A percentile compares a stretch with the other conserved stretches of the same genome.
Evolutionary conservation across 1,284 basidiomycete species (phyloP).

Genomic region (Amylostereum chailletii): DNA sequence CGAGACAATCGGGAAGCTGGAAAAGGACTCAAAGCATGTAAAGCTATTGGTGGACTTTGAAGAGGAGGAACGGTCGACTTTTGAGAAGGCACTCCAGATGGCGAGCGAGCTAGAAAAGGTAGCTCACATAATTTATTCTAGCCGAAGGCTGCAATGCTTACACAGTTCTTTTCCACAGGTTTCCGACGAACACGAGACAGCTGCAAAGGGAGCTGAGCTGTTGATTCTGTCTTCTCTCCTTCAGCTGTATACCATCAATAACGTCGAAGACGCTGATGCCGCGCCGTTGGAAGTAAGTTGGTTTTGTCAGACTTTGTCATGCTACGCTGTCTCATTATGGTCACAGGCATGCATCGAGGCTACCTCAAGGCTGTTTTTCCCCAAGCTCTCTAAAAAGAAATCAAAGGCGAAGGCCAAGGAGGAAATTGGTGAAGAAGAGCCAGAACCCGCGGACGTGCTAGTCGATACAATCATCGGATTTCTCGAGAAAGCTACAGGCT

Average conservation of each 20-base stretch:
- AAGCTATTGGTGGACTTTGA: conserved; percentile 46
- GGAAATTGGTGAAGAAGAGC: conserved; percentile 27
- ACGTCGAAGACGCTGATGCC: conserved; percentile 36
- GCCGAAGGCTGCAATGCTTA: not conserved
- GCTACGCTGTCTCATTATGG: not conserved
- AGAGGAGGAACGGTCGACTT: conserved; percentile 44
- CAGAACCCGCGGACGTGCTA: conserved; percentile 72
- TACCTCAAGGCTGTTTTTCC: conserved; percentile 40
- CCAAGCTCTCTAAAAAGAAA: conserved; percentile 24
- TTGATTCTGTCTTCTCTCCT: conserved; percentile 63
- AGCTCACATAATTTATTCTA: conserved; percentile 7
- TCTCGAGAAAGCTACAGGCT: conserved; percentile 79
- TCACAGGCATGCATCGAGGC: conserved; percentile 45
- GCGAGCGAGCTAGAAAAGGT: conserved; percentile 43
- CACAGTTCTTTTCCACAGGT: conserved; percentile 24
- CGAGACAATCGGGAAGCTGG: conserved; percentile 48
- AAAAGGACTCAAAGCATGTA: conserved; percentile 68
- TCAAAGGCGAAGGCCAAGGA: conserved; percentile 38
- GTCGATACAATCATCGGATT: conserved; percentile 86
- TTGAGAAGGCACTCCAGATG: conserved; percentile 37
- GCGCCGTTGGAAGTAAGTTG: conserved; percentile 18
- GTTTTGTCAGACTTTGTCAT: no score
- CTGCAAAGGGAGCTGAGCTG: conserved; percentile 60
- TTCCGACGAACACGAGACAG: conserved; percentile 39
- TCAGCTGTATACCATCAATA: conserved; percentile 50